These are phyloP conservation scores for Penicillium sp. DNA, from an alignment of 2,329 filamentous ascomycete genomes.

Conservation along the genomic window DNA sequence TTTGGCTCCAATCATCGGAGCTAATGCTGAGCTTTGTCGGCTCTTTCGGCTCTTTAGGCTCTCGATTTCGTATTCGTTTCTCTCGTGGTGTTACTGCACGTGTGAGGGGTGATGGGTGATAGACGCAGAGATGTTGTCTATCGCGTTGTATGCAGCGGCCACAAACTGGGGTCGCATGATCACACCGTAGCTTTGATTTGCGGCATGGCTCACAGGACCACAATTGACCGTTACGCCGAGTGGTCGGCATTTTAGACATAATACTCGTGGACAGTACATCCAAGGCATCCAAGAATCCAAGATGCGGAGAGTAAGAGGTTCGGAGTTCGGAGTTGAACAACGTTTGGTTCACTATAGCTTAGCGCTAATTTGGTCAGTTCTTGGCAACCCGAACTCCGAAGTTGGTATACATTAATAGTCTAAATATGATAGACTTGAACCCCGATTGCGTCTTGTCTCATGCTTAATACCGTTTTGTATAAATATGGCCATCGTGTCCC, in stretches of 20 bases:
- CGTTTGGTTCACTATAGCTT: background rate
- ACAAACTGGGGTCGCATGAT: conserved; percentile 22
- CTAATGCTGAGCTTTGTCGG: background rate
- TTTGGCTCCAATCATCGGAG: conserved; percentile 2
- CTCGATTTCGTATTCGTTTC: background rate
- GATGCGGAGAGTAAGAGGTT: background rate
- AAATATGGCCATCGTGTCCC: background rate
- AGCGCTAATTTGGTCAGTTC: background rate
- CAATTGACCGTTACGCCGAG: conserved; percentile 15
- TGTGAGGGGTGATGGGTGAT: conserved; percentile 18
- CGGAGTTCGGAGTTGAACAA: conserved; percentile 3
- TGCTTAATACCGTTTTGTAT: background rate
- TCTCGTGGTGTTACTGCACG: background rate
- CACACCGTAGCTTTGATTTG: conserved; percentile 26
- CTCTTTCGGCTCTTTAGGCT: background rate
- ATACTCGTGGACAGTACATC: no score
- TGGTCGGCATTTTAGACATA: background rate
- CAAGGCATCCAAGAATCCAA: background rate
- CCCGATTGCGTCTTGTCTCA: background rate
- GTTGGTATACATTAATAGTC: background rate
- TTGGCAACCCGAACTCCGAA: background rate
- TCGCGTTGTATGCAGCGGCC: conserved; percentile 18
- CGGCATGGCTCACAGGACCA: conserved; percentile 28
- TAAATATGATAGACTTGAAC: background rate
- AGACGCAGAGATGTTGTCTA: conserved; percentile 16